Evolutionary conservation across 129 eudicot species (phyloP).

Genomic region (Apium graveolens): DNA sequence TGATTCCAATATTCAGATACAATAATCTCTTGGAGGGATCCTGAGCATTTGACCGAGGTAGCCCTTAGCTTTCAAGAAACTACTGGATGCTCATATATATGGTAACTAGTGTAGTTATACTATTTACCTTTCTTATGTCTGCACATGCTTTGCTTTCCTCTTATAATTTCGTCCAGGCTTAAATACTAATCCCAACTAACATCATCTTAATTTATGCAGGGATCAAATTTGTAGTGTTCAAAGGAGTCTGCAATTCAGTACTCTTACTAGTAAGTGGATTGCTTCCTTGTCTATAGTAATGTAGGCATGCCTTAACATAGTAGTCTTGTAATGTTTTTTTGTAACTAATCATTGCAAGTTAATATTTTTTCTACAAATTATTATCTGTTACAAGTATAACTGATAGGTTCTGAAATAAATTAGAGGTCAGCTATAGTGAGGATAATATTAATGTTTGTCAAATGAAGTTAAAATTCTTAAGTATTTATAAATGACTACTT

Average conservation of each 20-base stretch:
- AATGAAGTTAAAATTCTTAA: background rate
- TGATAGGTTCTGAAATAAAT: background rate
- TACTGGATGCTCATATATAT: constrained; percentile 84
- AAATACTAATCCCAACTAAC: constrained; percentile 5
- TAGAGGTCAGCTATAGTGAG: background rate
- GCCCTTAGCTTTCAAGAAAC: constrained; percentile 98
- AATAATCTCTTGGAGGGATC: constrained; percentile 95
- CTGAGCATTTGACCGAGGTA: constrained; percentile 72
- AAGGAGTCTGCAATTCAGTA: constrained; percentile 59
- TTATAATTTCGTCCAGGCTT: background rate
- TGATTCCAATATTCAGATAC: constrained; percentile 41
- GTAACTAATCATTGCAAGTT: background rate
- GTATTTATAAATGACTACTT: background rate
- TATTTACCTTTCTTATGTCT: background rate
- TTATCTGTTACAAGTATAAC: background rate
- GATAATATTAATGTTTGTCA: background rate
- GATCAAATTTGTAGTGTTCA: constrained; percentile 76
- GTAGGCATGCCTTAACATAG: background rate
- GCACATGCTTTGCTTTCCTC: constrained; percentile 1
- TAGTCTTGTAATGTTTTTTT: background rate
- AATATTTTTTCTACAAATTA: background rate
- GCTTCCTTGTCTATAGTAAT: background rate
- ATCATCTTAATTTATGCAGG: constrained; percentile 37
- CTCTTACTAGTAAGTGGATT: constrained; percentile 66
- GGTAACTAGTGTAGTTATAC: constrained; percentile 33